Percentiles rank a stretch among this genome's conserved stretches.
phyloP scores from a whole-genome alignment of 1,284 basidiomycete genomes.

The Marasmius sp. region DNA sequence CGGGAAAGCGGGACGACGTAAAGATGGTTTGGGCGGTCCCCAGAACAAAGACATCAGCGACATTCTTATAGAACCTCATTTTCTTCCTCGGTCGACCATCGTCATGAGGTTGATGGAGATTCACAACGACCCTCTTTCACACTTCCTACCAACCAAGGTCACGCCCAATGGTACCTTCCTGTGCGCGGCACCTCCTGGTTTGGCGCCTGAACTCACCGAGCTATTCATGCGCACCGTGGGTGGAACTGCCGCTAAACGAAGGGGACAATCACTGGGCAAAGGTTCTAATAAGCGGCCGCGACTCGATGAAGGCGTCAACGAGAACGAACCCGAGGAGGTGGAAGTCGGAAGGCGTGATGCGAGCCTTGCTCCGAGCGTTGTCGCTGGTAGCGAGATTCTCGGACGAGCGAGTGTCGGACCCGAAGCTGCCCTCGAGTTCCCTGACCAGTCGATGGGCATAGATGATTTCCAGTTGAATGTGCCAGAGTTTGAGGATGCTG shows the following conservation, averaged over 20 bases:
- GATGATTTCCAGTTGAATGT: conserved; percentile 73
- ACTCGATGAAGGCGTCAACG: conserved; percentile 47
- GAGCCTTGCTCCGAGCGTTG: conserved; percentile 59
- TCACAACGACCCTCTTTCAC: conserved; percentile 78
- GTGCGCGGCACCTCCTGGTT: conserved; percentile 78
- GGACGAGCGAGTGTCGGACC: conserved; percentile 51
- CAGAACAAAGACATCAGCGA: conserved; percentile 67
- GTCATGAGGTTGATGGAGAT: conserved; percentile 84
- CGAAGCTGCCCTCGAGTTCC: conserved; percentile 56
- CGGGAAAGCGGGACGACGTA: conserved; percentile 50
- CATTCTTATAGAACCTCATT: conserved; percentile 78
- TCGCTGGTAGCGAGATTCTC: conserved; percentile 51
- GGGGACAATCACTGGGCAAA: conserved; percentile 52
- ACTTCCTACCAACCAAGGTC: conserved; percentile 81
- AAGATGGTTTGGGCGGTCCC: conserved; percentile 55
- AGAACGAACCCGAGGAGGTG: conserved; percentile 48
- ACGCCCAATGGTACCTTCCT: conserved; percentile 74
- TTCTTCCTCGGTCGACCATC: conserved; percentile 79
- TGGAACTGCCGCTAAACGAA: conserved; percentile 48
- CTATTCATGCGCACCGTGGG: conserved; percentile 82
- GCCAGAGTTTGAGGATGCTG: conserved; percentile 30
- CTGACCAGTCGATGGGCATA: conserved; percentile 48
- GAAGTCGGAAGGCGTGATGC: conserved; percentile 68
- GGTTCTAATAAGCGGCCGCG: conserved; percentile 63
- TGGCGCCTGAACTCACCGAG: conserved; percentile 78